phyloP scores from a whole-genome alignment of 1,284 basidiomycete genomes.

The Phenoliferia sp. region DNA sequence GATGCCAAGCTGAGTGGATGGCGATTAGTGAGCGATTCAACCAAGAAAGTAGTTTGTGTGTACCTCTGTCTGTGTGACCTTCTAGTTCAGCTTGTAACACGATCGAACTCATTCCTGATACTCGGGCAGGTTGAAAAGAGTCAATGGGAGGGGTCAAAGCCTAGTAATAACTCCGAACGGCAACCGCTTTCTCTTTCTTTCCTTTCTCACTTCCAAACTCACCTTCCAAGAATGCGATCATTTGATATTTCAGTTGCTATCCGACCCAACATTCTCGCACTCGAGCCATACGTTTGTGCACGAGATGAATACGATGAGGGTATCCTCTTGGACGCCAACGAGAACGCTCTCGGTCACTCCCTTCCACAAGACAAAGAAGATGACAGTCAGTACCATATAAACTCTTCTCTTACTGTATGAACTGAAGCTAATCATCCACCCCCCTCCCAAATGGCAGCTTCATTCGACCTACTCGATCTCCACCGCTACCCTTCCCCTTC shows the following conservation, averaged over 20 bases:
- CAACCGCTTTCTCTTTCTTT: not conserved
- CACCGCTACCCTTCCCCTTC: slow-evolving; percentile 85
- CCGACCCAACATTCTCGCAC: slow-evolving; percentile 84
- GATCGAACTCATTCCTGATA: not conserved
- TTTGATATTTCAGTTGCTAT: slow-evolving; percentile 49
- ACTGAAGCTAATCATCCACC: not conserved
- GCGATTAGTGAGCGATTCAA: slow-evolving; percentile 1
- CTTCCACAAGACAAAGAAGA: slow-evolving; percentile 48
- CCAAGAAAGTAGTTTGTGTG: slow-evolving; percentile 6
- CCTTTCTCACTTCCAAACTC: not conserved
- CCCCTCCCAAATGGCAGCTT: slow-evolving; percentile 4
- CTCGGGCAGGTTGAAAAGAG: not conserved
- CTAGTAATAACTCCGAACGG: too few species aligned
- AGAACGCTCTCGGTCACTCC: slow-evolving; percentile 87
- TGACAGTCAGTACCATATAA: not conserved
- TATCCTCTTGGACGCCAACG: slow-evolving; percentile 96
- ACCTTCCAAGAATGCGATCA: not conserved
- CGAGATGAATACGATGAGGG: slow-evolving; percentile 80
- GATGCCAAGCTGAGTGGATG: slow-evolving; percentile 57
- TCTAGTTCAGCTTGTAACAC: slow-evolving; percentile 9
- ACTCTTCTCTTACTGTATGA: not conserved
- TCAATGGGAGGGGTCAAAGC: not conserved
- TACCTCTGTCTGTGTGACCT: slow-evolving; percentile 74
- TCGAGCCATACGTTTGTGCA: slow-evolving; percentile 92
- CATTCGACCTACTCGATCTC: slow-evolving; percentile 49